A percentile compares a stretch with the other conserved stretches of the same genome.
Evolutionary conservation across 2,329 filamentous ascomycete genomes (phyloP).

Genomic region (Myriosclerotinia scirpicola): DNA sequence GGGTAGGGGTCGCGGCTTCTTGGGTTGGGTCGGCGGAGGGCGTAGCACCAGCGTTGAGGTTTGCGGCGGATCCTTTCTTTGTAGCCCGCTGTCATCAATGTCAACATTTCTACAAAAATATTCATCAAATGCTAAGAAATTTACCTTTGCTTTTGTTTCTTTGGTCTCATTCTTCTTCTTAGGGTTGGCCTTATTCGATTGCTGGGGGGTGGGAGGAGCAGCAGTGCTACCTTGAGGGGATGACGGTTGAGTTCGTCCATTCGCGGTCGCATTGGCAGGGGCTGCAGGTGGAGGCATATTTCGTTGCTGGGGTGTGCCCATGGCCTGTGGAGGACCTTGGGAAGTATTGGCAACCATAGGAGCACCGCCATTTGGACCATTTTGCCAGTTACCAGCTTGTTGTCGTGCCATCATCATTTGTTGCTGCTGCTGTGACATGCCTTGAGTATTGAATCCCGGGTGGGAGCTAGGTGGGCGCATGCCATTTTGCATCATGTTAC

Average conservation of each 20-base stretch:
- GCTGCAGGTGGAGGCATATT: slow-evolving; percentile 67
- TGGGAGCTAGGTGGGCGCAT: slow-evolving; percentile 71
- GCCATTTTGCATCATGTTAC: slow-evolving; percentile 62
- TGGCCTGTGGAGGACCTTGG: slow-evolving; percentile 43
- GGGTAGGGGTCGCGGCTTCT: slow-evolving; percentile 59
- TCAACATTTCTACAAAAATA: slow-evolving; percentile 42
- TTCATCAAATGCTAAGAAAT: slow-evolving; percentile 40
- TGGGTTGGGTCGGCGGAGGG: slow-evolving; percentile 56
- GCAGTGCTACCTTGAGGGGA: slow-evolving; percentile 63
- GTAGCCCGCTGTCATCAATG: slow-evolving; percentile 41
- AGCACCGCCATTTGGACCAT: slow-evolving; percentile 38
- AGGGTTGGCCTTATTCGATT: slow-evolving; percentile 69
- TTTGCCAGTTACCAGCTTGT: slow-evolving; percentile 39
- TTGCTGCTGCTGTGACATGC: slow-evolving; percentile 50
- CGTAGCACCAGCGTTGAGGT: slow-evolving; percentile 54
- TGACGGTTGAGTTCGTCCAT: slow-evolving; percentile 58
- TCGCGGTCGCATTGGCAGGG: slow-evolving; percentile 51
- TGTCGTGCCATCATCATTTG: slow-evolving; percentile 55
- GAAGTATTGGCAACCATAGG: slow-evolving; percentile 50
- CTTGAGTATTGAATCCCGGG: slow-evolving; percentile 54
- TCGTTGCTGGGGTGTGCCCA: slow-evolving; percentile 70
- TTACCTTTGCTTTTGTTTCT: slow-evolving; percentile 72
- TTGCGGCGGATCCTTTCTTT: slow-evolving; percentile 64
- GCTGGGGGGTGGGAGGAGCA: slow-evolving; percentile 74
- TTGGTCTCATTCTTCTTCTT: slow-evolving; percentile 87